Evolutionary conservation across 768 basidiomycete genomes (phyloP), one percentile per base, ranked within the genome.

Genomic region (Leccinellum albellum): DNA sequence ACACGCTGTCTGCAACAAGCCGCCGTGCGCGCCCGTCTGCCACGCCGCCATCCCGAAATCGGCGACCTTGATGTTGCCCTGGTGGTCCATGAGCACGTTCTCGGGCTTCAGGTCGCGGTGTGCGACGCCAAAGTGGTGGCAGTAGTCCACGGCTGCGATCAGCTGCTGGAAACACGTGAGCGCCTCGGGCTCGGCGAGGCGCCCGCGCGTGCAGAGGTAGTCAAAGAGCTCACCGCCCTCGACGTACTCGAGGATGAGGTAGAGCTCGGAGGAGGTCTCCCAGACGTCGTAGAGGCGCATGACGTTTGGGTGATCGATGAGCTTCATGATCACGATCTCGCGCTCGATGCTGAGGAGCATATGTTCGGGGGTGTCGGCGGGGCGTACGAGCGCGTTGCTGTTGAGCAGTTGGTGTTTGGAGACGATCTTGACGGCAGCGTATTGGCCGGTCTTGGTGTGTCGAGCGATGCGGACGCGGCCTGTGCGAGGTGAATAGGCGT

Each of bases 281-380:
- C 92, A 98, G 60, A 98, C 94, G 68, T 98, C 95, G 75, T 94
- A 95, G 28, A 98, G 82, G 56, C 86, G 87, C 83, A 97, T 84
- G 61, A 98, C 85, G 71, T 96, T 94, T 2, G 94, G 94, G 68
- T 98, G 94, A 61, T 95, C 88, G 63, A 97, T 88, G 60, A 97
- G 85, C 73, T 97, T 98, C 94, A 98, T 95, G 67, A 97, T 87
- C 58, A 95, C 92, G 51, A 97, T 96, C 74, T 98, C 95, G 59
- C 94, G 84, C 71, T 96, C 91, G 59, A 97, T 85, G 49, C 87
- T 85, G 57, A 91, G 82, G 59, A 87, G 80, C 58, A 83, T 84
- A 63, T 87, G 88, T 65, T 93, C 91, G 13, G 87, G 80, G 59
- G 89, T 84, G 55, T 88, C 87, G 14, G 81, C 85, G 13, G 88